phyloP scores from a whole-genome alignment of 139 green algal species.

The Chlorella sp. region DNA sequence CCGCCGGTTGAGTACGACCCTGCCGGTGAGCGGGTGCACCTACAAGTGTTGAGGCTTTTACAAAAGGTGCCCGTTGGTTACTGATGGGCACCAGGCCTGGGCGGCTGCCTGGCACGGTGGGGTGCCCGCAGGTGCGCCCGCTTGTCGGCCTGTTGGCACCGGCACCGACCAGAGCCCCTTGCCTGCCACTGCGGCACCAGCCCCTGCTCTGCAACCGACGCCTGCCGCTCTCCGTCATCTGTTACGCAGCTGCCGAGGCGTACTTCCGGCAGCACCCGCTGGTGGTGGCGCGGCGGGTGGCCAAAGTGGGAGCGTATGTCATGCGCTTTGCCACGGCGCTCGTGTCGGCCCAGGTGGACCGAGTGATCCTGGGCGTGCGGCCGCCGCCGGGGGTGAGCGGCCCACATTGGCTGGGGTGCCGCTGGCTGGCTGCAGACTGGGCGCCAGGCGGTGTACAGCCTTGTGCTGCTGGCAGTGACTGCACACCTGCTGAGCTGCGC shows the following conservation, averaged over 20 bases:
- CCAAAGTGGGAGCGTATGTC: constrained; percentile 4
- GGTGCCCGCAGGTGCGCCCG: not conserved
- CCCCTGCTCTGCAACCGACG: not conserved
- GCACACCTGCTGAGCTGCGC: not conserved
- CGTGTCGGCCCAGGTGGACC: not conserved
- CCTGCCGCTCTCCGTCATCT: not conserved
- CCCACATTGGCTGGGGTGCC: not conserved
- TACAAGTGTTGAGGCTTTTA: too few relatives aligned
- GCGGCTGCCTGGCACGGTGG: not conserved
- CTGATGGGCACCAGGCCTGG: too few relatives aligned
- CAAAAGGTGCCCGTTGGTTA: too few relatives aligned
- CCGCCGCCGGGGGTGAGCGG: constrained; percentile 10
- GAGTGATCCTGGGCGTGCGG: not conserved
- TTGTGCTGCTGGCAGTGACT: not conserved
- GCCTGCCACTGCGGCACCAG: too few relatives aligned
- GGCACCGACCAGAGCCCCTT: too few relatives aligned
- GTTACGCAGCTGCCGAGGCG: not conserved
- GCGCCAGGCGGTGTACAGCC: too few relatives aligned
- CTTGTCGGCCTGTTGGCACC: not conserved
- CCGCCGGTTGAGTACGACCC: constrained; percentile 4
- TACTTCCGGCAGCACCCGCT: constrained; percentile 15
- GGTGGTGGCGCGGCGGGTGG: constrained; percentile 22
- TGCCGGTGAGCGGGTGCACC: not conserved
- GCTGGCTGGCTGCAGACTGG: too few relatives aligned
- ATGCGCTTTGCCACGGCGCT: constrained; percentile 11